Evolutionary conservation across 768 basidiomycete genomes (phyloP).

Genomic region (Lactifluus volemus): DNA sequence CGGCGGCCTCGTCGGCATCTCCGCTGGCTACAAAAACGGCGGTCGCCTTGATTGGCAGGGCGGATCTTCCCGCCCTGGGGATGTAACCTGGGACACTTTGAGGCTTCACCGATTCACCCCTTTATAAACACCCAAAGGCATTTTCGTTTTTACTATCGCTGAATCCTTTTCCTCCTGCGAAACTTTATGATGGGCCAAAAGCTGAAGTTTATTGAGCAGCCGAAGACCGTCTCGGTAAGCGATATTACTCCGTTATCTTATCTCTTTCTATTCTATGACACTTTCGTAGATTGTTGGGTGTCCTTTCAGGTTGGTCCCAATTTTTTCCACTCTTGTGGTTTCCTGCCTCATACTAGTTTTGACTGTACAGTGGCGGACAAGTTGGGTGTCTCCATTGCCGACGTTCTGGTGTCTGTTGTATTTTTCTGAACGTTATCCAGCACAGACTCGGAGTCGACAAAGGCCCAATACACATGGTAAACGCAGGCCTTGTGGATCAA

Average conservation of each 20-base stretch:
- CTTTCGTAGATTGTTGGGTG: conserved; percentile 75
- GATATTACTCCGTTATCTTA: not conserved
- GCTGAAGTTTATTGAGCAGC: conserved; percentile 47
- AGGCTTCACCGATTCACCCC: not conserved
- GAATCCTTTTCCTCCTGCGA: not conserved
- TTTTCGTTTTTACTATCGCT: not conserved
- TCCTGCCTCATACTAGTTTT: not conserved
- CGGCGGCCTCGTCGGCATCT: too few relatives aligned
- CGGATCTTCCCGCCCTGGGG: not conserved
- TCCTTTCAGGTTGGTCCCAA: conserved; percentile 74
- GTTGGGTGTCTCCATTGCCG: conserved; percentile 30
- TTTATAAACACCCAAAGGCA: not conserved
- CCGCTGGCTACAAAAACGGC: too few relatives aligned
- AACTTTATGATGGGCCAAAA: not conserved
- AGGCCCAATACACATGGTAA: conserved; percentile 81
- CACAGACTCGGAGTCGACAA: conserved; percentile 74
- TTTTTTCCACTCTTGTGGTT: not conserved
- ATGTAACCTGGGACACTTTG: not conserved
- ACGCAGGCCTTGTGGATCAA: conserved; percentile 77
- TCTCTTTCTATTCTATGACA: conserved; percentile 8
- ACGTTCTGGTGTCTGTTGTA: conserved; percentile 3
- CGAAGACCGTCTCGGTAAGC: conserved; percentile 66
- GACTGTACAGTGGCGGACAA: conserved; percentile 50
- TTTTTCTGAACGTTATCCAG: conserved; percentile 31
- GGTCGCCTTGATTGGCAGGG: not conserved